phyloP scores from a whole-genome alignment of 345 rosid species.

The Microcos paniculata region DNA sequence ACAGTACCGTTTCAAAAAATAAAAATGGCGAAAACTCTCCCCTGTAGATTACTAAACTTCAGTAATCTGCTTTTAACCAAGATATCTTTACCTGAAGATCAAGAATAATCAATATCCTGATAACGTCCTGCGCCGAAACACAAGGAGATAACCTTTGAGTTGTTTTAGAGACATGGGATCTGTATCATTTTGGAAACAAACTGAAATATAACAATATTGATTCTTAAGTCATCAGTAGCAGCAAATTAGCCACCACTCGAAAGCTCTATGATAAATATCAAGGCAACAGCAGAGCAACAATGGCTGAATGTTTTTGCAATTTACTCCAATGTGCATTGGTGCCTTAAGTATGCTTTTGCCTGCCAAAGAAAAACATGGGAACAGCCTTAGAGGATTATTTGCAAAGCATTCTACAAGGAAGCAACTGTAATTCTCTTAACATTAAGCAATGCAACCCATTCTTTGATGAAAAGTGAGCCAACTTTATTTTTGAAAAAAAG shows the following conservation, averaged over 20 bases:
- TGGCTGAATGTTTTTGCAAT: not conserved
- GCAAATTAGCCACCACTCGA: not conserved
- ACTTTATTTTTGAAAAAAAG: not conserved
- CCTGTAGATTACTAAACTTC: not conserved
- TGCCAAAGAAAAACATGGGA: conserved; percentile 29
- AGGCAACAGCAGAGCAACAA: not conserved
- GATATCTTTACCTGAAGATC: not conserved
- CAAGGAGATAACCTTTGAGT: not conserved
- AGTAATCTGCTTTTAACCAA: not conserved
- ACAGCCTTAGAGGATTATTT: conserved; percentile 13
- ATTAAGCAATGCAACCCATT: not conserved
- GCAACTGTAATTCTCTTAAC: not conserved
- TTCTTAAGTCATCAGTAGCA: not conserved
- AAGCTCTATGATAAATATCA: not conserved
- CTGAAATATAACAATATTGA: not conserved
- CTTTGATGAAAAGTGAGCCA: not conserved
- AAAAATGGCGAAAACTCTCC: too few species aligned
- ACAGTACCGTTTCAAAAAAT: not conserved
- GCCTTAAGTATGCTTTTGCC: conserved; percentile 36
- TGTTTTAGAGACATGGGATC: not conserved
- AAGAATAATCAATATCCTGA: not conserved
- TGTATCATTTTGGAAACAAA: not conserved
- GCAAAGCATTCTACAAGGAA: not conserved
- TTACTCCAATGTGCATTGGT: not conserved
- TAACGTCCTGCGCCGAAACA: not conserved